A percentile compares a stretch with the other conserved stretches of the same genome.
These are phyloP conservation scores for Blumeria hordei DNA, from an alignment of 2,329 filamentous ascomycete genomes.

Conservation along the genomic window DNA sequence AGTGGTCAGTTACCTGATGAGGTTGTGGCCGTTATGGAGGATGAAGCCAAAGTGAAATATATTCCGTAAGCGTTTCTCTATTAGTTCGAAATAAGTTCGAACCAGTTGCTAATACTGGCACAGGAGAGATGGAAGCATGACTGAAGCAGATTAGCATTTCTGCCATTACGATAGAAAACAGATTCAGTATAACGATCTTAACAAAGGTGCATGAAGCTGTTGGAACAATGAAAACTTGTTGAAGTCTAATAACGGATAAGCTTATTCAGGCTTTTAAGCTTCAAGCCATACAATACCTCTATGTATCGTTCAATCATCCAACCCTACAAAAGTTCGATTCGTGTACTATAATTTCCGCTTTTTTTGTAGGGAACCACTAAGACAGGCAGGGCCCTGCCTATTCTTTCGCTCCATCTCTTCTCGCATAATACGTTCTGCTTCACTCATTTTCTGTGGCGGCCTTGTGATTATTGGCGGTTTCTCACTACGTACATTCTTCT, in stretches of 20 bases:
- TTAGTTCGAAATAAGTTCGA: neutral
- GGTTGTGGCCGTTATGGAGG: constrained; percentile 32
- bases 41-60: constrained; percentile 38
- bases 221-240: neutral
- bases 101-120: neutral
- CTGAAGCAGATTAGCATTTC: constrained; percentile 12
- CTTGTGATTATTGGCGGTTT: constrained; percentile 37
- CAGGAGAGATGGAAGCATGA: constrained; percentile 31
- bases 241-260: too few relatives aligned
- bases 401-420: constrained; percentile 54
- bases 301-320: neutral
- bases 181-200: too few relatives aligned
- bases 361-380: constrained; percentile 28
- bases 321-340: constrained; percentile 4
- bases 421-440: constrained; percentile 74
- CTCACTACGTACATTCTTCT: constrained; percentile 45
- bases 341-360: constrained; percentile 20
- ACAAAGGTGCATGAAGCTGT: neutral
- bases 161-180: too few relatives aligned
- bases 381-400: constrained; percentile 23
- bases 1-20: constrained; percentile 54
- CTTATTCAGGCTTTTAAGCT: too few relatives aligned
- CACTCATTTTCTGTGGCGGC: constrained; percentile 62
- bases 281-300: too few relatives aligned
- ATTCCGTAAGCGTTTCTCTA: constrained; percentile 30